Evolutionary conservation across 352 stramenopile species (phyloP).

Genomic region (Plasmopara halstedii): DNA sequence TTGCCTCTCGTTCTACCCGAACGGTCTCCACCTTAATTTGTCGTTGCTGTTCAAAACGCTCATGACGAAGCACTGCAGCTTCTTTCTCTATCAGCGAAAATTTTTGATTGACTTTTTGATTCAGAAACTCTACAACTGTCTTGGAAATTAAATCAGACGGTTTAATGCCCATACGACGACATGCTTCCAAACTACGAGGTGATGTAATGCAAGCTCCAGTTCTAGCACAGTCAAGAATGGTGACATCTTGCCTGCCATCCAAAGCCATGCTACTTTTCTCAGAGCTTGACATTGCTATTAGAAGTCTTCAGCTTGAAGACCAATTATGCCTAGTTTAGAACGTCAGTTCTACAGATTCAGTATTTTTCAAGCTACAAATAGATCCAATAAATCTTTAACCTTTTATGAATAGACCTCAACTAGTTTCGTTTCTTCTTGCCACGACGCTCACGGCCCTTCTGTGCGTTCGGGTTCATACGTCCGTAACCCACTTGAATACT

Average conservation of each 20-base stretch:
- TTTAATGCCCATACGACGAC: slow-evolving; percentile 56
- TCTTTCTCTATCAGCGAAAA: slow-evolving; percentile 68
- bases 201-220: slow-evolving; percentile 53
- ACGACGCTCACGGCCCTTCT: slow-evolving; percentile 93
- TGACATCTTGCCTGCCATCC: slow-evolving; percentile 27
- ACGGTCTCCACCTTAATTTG: slow-evolving; percentile 56
- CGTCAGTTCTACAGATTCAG: not conserved
- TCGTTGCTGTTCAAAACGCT: slow-evolving; percentile 63
- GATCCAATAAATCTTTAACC: slow-evolving; percentile 9
- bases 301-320: not conserved
- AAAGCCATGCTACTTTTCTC: slow-evolving; percentile 7
- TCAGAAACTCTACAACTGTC: slow-evolving; percentile 43
- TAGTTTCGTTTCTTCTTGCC: slow-evolving; percentile 91
- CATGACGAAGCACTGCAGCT: slow-evolving; percentile 51
- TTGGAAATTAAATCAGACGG: slow-evolving; percentile 58
- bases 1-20: slow-evolving; percentile 42
- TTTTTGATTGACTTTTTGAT: slow-evolving; percentile 35
- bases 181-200: slow-evolving; percentile 61
- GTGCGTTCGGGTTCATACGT: slow-evolving; percentile 94
- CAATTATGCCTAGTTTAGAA: slow-evolving; percentile 11
- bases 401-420: no score
- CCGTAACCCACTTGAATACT: slow-evolving; percentile 91
- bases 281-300: slow-evolving; percentile 4
- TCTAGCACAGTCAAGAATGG: slow-evolving; percentile 36
- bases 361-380: slow-evolving; percentile 12